Conservation (phyloP, 768 basidiomycete species). For the Paxillus rubicundulus region DNA sequence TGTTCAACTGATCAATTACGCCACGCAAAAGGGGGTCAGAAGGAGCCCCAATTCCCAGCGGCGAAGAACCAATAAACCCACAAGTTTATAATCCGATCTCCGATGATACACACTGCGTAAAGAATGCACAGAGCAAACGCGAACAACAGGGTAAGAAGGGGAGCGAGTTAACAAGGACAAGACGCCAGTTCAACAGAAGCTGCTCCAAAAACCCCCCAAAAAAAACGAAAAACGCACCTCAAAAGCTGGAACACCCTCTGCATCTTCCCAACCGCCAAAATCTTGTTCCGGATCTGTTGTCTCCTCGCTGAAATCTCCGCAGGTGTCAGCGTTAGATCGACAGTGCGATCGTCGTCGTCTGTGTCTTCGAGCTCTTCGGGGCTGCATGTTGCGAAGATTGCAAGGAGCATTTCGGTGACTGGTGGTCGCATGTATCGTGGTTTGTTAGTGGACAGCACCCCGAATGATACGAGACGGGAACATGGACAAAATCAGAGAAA, state of each 20-base stretch:
- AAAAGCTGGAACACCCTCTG: slow-evolving; percentile 86
- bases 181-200: no score
- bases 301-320: slow-evolving; percentile 51
- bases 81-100: no score
- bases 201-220: background rate
- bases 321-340: slow-evolving; percentile 33
- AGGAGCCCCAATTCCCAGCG: background rate
- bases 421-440: background rate
- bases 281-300: slow-evolving; percentile 90
- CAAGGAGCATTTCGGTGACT: slow-evolving; percentile 98
- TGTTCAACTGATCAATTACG: no score
- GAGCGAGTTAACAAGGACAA: background rate
- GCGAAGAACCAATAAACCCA: background rate
- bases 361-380: slow-evolving; percentile 87
- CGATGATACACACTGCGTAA: no score
- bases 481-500: background rate
- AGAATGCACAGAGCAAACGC: no score
- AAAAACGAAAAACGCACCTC: slow-evolving; percentile 51
- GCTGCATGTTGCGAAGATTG: slow-evolving; percentile 89
- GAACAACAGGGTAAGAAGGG: no score
- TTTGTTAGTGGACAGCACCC: no score
- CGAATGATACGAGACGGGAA: background rate
- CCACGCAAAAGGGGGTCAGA: no score
- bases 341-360: slow-evolving; percentile 33
- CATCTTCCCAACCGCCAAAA: slow-evolving; percentile 89